These are phyloP conservation scores for Podosphaera fusca DNA, from an alignment of 2,329 filamentous ascomycete species.

Conservation along the genomic window DNA sequence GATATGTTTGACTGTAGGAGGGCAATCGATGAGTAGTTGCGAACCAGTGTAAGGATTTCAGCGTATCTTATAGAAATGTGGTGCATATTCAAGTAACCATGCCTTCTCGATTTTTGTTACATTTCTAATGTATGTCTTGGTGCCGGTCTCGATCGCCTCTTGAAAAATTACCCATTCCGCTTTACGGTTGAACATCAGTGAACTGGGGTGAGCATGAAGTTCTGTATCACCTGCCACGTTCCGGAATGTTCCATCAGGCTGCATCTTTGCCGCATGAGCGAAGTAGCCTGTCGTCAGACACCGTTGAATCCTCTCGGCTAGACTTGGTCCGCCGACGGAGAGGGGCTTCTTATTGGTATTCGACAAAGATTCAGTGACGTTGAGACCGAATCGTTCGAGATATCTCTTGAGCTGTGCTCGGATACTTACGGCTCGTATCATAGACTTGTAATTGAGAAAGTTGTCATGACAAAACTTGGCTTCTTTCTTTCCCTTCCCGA, in stretches of 20 bases:
- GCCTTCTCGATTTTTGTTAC: constrained; percentile 79
- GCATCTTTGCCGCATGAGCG: constrained; percentile 81
- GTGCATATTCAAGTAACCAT: constrained; percentile 81
- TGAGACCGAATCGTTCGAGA: constrained; percentile 62
- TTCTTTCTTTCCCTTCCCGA: constrained; percentile 63
- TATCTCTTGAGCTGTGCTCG: constrained; percentile 69
- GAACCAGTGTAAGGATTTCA: neutral
- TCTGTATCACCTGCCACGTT: constrained; percentile 61
- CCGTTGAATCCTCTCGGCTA: constrained; percentile 53
- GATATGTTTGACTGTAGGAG: no score
- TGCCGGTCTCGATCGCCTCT: constrained; percentile 71
- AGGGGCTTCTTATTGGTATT: constrained; percentile 15
- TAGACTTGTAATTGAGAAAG: constrained; percentile 62
- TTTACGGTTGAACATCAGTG: constrained; percentile 87
- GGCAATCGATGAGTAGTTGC: no score
- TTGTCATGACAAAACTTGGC: constrained; percentile 72
- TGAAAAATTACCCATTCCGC: constrained; percentile 93
- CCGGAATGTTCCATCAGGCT: constrained; percentile 71
- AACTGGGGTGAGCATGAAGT: constrained; percentile 75
- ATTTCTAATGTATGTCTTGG: constrained; percentile 77
- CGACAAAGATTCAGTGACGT: constrained; percentile 30
- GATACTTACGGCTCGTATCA: constrained; percentile 66
- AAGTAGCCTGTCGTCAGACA: constrained; percentile 85
- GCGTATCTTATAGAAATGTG: constrained; percentile 52
- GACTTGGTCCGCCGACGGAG: constrained; percentile 21